Percentiles rank a stretch among this genome's conserved stretches.
Conservation (phyloP, 805 yeast species). For the Candida krabiensis region DNA sequence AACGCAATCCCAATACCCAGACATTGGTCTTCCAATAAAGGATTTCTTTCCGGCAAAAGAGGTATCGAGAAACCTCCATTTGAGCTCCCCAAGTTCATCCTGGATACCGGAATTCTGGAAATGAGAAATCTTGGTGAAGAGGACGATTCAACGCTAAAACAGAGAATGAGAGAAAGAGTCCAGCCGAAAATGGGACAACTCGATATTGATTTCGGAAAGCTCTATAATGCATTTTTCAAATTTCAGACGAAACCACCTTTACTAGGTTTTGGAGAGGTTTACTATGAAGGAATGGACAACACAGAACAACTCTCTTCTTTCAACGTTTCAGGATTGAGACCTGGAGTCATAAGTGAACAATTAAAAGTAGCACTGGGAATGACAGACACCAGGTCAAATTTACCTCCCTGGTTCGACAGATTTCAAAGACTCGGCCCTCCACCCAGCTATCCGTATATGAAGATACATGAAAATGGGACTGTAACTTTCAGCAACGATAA, state of each 20-base stretch:
- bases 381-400: slow-evolving; percentile 37
- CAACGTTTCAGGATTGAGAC: slow-evolving; percentile 37
- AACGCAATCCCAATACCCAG: slow-evolving; percentile 76
- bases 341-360: slow-evolving; percentile 66
- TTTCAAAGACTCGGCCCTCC: slow-evolving; percentile 79
- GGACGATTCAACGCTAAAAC: slow-evolving; percentile 62
- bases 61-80: slow-evolving; percentile 72
- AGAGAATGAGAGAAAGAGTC: slow-evolving; percentile 75
- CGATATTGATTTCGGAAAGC: slow-evolving; percentile 80
- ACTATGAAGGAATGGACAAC: slow-evolving; percentile 65
- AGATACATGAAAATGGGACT: slow-evolving; percentile 39
- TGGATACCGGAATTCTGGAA: slow-evolving; percentile 80
- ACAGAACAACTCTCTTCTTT: slow-evolving; percentile 35
- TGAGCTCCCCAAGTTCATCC: slow-evolving; percentile 73
- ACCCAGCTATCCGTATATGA: slow-evolving; percentile 70
- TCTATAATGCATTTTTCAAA: slow-evolving; percentile 86
- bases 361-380: slow-evolving; percentile 72
- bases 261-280: slow-evolving; percentile 71
- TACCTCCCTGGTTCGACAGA: slow-evolving; percentile 79
- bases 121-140: slow-evolving; percentile 67
- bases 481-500: slow-evolving; percentile 33
- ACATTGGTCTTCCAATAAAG: slow-evolving; percentile 83
- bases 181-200: slow-evolving; percentile 86
- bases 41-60: slow-evolving; percentile 64
- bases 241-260: slow-evolving; percentile 73